These are phyloP conservation scores for Cladosporium sp. DNA, from an alignment of 2,329 filamentous ascomycete genomes.

Conservation along the genomic window DNA sequence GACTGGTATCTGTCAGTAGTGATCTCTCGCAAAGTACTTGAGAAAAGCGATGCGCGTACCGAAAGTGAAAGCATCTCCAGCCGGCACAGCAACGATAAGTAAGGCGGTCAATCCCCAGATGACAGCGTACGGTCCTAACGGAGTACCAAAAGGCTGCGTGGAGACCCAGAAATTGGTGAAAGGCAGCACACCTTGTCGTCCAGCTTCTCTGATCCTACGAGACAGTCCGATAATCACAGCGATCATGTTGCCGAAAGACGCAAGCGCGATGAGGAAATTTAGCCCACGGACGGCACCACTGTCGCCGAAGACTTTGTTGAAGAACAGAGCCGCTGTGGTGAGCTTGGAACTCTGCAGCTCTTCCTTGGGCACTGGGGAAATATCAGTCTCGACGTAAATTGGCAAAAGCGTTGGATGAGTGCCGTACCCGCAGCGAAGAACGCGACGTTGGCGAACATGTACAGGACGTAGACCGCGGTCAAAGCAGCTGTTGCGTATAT, in stretches of 20 bases:
- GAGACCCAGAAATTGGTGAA: conserved; percentile 60
- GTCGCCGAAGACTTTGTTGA: conserved; percentile 54
- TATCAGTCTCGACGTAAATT: conserved; percentile 20
- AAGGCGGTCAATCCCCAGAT: conserved; percentile 56
- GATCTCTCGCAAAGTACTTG: no score
- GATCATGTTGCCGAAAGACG: conserved; percentile 57
- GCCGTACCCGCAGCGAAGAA: conserved; percentile 49
- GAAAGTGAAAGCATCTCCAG: conserved; percentile 63
- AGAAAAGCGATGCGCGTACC: conserved; percentile 21
- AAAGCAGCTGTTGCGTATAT: conserved; percentile 46
- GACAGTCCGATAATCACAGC: conserved; percentile 54
- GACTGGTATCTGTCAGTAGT: conserved; percentile 23
- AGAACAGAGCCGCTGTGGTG: conserved; percentile 56
- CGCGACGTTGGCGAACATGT: conserved; percentile 56
- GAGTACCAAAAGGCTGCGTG: conserved; percentile 60
- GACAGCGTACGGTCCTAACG: conserved; percentile 54
- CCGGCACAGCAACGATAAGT: conserved; percentile 58
- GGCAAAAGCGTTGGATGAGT: neutral
- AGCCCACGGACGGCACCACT: conserved; percentile 49
- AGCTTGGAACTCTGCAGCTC: conserved; percentile 52
- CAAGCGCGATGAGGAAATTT: conserved; percentile 55
- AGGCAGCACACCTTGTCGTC: conserved; percentile 58
- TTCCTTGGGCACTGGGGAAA: conserved; percentile 44
- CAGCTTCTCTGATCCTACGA: conserved; percentile 57
- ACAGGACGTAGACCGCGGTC: conserved; percentile 49